These are phyloP conservation scores for Aspergillus sp. DNA, from an alignment of 2,329 filamentous ascomycete genomes.

Conservation along the genomic window DNA sequence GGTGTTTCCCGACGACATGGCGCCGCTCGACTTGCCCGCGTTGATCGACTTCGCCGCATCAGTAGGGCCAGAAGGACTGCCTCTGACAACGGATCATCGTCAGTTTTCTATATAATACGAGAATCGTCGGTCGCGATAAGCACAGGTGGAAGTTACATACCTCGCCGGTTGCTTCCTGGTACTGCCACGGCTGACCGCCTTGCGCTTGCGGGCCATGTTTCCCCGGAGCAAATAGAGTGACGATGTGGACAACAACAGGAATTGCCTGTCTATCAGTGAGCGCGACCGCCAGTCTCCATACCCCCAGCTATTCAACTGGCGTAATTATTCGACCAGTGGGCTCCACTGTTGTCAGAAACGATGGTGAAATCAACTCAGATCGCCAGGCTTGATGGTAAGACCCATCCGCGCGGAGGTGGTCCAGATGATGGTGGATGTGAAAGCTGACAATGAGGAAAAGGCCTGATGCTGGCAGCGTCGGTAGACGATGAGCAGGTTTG, in stretches of 20 bases:
- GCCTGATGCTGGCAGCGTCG: conserved; percentile 90
- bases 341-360: conserved; percentile 9
- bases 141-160: conserved; percentile 11
- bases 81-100: conserved; percentile 22
- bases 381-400: conserved; percentile 80
- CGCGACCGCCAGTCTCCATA: conserved; percentile 1
- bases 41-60: conserved; percentile 26
- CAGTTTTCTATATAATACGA: conserved; percentile 1
- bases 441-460: conserved; percentile 48
- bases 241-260: conserved; percentile 21
- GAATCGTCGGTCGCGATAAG: neutral
- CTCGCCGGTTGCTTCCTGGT: conserved; percentile 16
- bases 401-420: conserved; percentile 16
- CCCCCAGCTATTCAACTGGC: conserved; percentile 1
- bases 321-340: neutral
- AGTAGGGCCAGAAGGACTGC: conserved; percentile 18
- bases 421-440: neutral
- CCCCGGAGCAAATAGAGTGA: conserved; percentile 8
- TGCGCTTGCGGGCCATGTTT: conserved; percentile 33
- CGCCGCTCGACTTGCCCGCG: conserved; percentile 19
- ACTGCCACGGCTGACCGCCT: conserved; percentile 38
- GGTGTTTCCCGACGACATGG: conserved; percentile 29
- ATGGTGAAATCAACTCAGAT: conserved; percentile 96
- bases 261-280: conserved; percentile 4
- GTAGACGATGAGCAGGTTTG: conserved; percentile 82